These are phyloP conservation scores for Flagelloscypha sp. DNA, from an alignment of 768 basidiomycete species.

Conservation along the genomic window DNA sequence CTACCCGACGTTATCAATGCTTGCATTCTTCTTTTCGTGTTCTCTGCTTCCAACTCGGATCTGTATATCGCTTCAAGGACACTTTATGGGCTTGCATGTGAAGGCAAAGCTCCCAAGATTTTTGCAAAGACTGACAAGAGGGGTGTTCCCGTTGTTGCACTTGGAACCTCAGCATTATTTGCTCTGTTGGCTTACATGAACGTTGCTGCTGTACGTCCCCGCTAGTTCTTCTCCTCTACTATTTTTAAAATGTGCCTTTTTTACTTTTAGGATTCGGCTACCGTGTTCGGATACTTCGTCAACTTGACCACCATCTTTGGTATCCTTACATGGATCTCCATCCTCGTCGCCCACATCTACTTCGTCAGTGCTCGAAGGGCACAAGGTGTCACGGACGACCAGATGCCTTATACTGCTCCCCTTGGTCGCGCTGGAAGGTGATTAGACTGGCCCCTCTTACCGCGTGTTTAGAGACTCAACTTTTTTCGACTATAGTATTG, in stretches of 20 bases:
- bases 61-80: slow-evolving; percentile 46
- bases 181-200: slow-evolving; percentile 54
- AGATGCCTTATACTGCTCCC: slow-evolving; percentile 20
- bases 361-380: background rate
- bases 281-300: slow-evolving; percentile 44
- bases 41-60: slow-evolving; percentile 48
- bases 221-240: slow-evolving; percentile 22
- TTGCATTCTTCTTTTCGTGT: slow-evolving; percentile 52
- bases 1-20: slow-evolving; percentile 61
- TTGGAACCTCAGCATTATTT: slow-evolving; percentile 47
- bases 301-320: slow-evolving; percentile 41
- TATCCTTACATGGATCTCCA: slow-evolving; percentile 43
- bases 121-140: slow-evolving; percentile 35
- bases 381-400: background rate
- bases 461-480: slow-evolving; percentile 42
- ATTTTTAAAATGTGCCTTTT: background rate
- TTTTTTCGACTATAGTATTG: slow-evolving; percentile 56
- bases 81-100: slow-evolving; percentile 38
- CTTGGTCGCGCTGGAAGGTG: slow-evolving; percentile 35
- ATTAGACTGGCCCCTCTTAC: slow-evolving; percentile 32
- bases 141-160: slow-evolving; percentile 44
- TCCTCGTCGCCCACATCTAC: slow-evolving; percentile 53
- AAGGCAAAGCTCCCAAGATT: slow-evolving; percentile 40
- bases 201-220: slow-evolving; percentile 38
- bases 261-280: slow-evolving; percentile 28